These are phyloP conservation scores for Diplodia mutila DNA, from an alignment of 2,329 filamentous ascomycete species.

Conservation along the genomic window DNA sequence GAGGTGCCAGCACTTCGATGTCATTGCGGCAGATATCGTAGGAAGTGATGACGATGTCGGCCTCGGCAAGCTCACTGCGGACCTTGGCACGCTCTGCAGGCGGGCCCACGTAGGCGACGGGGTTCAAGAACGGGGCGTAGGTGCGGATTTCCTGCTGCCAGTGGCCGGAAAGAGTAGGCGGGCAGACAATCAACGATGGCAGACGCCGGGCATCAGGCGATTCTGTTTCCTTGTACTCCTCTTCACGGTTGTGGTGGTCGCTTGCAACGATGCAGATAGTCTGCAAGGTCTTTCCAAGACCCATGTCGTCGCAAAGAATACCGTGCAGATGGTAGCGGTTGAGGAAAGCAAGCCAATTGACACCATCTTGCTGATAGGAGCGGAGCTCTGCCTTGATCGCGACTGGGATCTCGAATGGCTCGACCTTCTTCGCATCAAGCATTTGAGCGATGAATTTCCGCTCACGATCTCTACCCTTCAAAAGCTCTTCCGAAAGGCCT, in stretches of 20 bases:
- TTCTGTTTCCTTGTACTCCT: slow-evolving; percentile 83
- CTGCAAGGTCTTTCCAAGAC: slow-evolving; percentile 94
- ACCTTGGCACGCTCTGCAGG: slow-evolving; percentile 77
- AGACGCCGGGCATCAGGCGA: slow-evolving; percentile 77
- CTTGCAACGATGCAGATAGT: slow-evolving; percentile 98
- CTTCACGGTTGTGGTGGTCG: slow-evolving; percentile 90
- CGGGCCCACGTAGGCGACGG: slow-evolving; percentile 88
- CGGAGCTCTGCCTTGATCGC: slow-evolving; percentile 95
- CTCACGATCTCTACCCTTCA: slow-evolving; percentile 90
- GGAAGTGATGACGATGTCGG: slow-evolving; percentile 94
- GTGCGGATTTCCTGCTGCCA: slow-evolving; percentile 98
- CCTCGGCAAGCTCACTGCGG: slow-evolving; percentile 69
- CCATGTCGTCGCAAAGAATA: slow-evolving; percentile 99
- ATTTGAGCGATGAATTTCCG: slow-evolving; percentile 96
- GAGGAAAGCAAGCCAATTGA: slow-evolving; percentile 98
- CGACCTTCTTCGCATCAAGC: slow-evolving; percentile 94
- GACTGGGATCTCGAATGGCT: slow-evolving; percentile 89
- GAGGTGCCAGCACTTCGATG: slow-evolving; percentile 76
- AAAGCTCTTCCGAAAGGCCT: slow-evolving; percentile 82
- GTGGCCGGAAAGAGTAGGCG: slow-evolving; percentile 92
- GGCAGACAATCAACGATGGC: slow-evolving; percentile 93
- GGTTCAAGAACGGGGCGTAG: slow-evolving; percentile 91
- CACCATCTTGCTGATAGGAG: slow-evolving; percentile 97
- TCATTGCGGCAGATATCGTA: slow-evolving; percentile 99
- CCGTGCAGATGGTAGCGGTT: slow-evolving; percentile 98